Evolutionary conservation across 441 rosid species (phyloP).

Genomic region (Breynia disticha): DNA sequence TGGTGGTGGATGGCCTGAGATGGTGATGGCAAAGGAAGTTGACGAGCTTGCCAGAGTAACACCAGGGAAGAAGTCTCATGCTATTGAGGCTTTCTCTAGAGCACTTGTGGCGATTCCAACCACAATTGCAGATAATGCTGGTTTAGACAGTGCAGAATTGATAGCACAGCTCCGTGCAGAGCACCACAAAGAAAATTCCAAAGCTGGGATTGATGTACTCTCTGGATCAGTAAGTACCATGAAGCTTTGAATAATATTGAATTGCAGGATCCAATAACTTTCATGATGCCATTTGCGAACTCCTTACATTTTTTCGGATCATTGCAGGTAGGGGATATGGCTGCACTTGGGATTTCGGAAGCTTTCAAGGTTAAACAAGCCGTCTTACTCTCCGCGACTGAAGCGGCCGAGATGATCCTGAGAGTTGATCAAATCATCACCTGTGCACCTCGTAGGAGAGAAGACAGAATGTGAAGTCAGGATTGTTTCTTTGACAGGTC

Average conservation of each 20-base stretch:
- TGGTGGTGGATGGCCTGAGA: constrained; percentile 99
- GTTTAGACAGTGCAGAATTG: constrained; percentile 92
- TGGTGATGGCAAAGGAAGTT: constrained; percentile 95
- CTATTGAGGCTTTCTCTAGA: constrained; percentile 84
- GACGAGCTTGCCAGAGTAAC: constrained; percentile 86
- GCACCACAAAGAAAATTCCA: constrained; percentile 76
- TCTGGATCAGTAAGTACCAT: constrained; percentile 69
- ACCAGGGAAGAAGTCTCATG: constrained; percentile 93
- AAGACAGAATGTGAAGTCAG: constrained; percentile 73
- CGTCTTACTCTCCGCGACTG: constrained; percentile 84
- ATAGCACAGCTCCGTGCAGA: constrained; percentile 95
- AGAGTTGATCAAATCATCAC: constrained; percentile 93
- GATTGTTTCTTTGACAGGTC: background rate
- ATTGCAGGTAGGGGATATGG: constrained; percentile 78
- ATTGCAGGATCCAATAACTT: background rate
- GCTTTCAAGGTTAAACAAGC: constrained; percentile 96
- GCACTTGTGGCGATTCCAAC: constrained; percentile 87
- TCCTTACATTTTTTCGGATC: constrained; percentile 5
- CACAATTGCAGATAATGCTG: constrained; percentile 91
- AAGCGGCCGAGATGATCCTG: constrained; percentile 96
- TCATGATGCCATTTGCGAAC: background rate
- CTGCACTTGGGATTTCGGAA: constrained; percentile 72
- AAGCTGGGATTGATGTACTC: constrained; percentile 82
- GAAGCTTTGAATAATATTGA: background rate
- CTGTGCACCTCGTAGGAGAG: constrained; percentile 90